Evolutionary conservation across 1,284 basidiomycete genomes (phyloP), one percentile per base, ranked within the genome.

Genomic region (Moniliophthora roreri): DNA sequence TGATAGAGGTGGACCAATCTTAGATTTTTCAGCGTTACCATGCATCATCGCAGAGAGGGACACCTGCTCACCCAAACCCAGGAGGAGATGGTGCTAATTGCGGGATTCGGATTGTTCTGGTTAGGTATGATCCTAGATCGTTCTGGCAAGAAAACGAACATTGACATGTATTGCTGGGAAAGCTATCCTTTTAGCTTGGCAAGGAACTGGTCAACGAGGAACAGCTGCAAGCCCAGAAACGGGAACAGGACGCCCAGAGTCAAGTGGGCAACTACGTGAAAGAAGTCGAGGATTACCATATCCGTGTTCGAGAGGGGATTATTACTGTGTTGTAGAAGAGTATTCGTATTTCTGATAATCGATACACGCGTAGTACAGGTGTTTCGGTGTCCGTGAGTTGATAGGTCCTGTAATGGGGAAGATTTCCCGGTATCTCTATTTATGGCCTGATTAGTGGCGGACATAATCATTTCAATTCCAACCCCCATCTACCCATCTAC

Each of bases 291-390:
- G 64, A 32, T 65, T 66, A 59, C 70, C 79, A 41, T 78, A 80
- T 66, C 78, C 79, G 4, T 89, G 87, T 66, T 71, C 70, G 51
- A 72, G 72, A 42, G 80, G 84, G 56, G 83, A 83, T 54, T 70
- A 75, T 35, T 82, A 86, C 59, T 90, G 87, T 61, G 74, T 87
- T 24, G 78, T 85, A 13, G 88, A 90, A 61, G 88, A 90, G 63
- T 90, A 82, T 74, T 76, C 74, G 18, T 88, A 78, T 69, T 86
- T 74, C 62, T 87, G 58, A 69, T 37, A 37, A 32, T 26, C 28
- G 40, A 46, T 44, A 44, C 32, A 24, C 7, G 45, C 18, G 8
- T 50, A 48, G 15, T 16, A 9, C 24, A n/a, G n/a, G 21, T 34
- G 42, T 44, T 21, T 6, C 11, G 28, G 28, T 32, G 28, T 32